A percentile compares a stretch with the other conserved stretches of the same genome.
Evolutionary conservation across 1,284 basidiomycete species (phyloP).

Genomic region (Phenoliferia sp.): DNA sequence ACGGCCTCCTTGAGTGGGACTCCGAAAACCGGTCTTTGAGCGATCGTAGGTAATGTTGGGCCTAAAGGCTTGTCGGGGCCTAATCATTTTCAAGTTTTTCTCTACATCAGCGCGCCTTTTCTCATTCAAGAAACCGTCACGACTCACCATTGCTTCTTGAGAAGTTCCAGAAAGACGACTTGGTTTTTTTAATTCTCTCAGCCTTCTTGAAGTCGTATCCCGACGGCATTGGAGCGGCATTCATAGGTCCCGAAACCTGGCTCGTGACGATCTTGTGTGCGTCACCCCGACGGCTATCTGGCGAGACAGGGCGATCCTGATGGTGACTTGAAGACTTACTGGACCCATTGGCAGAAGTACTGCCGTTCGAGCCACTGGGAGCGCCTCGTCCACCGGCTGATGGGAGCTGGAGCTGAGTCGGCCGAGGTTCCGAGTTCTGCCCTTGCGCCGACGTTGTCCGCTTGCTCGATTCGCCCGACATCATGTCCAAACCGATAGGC

Average conservation of each 20-base stretch:
- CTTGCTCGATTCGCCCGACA: slow-evolving; percentile 9
- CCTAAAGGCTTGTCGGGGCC: slow-evolving; percentile 15
- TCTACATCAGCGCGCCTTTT: no score
- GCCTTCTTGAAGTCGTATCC: slow-evolving; percentile 70
- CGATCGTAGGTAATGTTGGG: slow-evolving; percentile 13
- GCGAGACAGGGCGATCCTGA: slow-evolving; percentile 13
- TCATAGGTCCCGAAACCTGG: slow-evolving; percentile 85
- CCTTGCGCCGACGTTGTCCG: neutral
- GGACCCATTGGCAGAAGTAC: neutral
- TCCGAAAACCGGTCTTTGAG: slow-evolving; percentile 72
- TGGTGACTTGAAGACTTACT: neutral
- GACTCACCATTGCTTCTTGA: slow-evolving; percentile 6
- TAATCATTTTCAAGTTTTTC: no score
- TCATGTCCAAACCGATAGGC: slow-evolving; percentile 26
- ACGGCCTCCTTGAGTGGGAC: slow-evolving; percentile 82
- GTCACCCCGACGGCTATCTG: neutral
- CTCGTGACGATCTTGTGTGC: slow-evolving; percentile 50
- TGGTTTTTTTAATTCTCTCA: slow-evolving; percentile 56
- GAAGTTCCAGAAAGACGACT: slow-evolving; percentile 53
- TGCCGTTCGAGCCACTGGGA: neutral
- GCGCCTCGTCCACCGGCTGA: neutral
- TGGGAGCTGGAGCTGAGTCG: slow-evolving; percentile 10
- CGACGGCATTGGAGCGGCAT: slow-evolving; percentile 74
- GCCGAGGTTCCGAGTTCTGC: neutral
- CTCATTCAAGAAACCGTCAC: no score